These are phyloP conservation scores for Suillus cothurnatus DNA, from an alignment of 768 basidiomycete genomes.

Conservation along the genomic window DNA sequence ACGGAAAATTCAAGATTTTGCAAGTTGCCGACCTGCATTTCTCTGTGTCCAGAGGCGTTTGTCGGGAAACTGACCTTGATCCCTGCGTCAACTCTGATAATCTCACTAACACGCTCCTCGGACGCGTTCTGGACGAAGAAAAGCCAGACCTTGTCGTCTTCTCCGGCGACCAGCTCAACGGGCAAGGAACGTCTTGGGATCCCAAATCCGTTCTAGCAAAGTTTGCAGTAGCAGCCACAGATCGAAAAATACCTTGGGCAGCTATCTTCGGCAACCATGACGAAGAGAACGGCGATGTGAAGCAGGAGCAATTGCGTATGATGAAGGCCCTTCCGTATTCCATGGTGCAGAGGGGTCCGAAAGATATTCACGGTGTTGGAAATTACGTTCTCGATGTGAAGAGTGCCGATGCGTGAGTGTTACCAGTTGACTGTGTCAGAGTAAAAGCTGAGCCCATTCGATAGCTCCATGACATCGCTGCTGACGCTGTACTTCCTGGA, in stretches of 20 bases:
- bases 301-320: constrained; percentile 65
- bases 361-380: constrained; percentile 84
- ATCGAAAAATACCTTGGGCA: constrained; percentile 84
- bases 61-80: constrained; percentile 64
- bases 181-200: constrained; percentile 90
- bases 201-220: constrained; percentile 76
- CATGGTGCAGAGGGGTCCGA: constrained; percentile 77
- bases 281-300: constrained; percentile 63
- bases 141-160: constrained; percentile 93
- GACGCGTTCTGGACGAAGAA: constrained; percentile 70
- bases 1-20: constrained; percentile 87
- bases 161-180: constrained; percentile 92
- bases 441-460: constrained; percentile 9
- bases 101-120: constrained; percentile 74
- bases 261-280: constrained; percentile 97
- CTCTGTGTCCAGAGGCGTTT: constrained; percentile 76
- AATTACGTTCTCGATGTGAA: constrained; percentile 88
- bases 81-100: constrained; percentile 71
- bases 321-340: constrained; percentile 87
- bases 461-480: constrained; percentile 83
- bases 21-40: constrained; percentile 95
- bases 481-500: constrained; percentile 92
- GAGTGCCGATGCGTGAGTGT: constrained; percentile 80
- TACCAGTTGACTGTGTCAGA: background rate
- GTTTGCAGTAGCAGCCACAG: constrained; percentile 56